These are phyloP conservation scores for Millerozyma acaciae DNA, from an alignment of 805 yeast genomes.

Conservation along the genomic window DNA sequence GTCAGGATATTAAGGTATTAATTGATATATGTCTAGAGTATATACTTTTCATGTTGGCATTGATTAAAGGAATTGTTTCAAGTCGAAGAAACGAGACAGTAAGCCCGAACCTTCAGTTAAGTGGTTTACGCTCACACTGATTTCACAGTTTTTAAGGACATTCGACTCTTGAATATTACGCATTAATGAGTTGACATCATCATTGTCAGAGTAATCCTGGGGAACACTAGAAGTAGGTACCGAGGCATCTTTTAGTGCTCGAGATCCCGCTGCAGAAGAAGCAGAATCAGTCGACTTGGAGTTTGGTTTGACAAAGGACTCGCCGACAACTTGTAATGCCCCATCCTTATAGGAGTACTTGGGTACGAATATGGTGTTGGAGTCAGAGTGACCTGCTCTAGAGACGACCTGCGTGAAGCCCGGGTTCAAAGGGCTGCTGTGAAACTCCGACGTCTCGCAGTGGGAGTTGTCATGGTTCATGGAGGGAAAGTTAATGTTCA, in stretches of 20 bases:
- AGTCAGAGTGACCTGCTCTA: neutral
- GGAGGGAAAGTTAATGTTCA: conserved; percentile 28
- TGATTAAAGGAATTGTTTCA: too few relatives aligned
- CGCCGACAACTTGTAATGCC: conserved; percentile 3
- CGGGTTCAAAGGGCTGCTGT: conserved; percentile 3
- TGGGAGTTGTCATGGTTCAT: conserved; percentile 19
- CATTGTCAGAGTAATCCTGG: conserved; percentile 9
- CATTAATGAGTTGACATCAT: conserved; percentile 6
- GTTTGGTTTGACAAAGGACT: conserved; percentile 3
- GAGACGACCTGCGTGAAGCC: conserved; percentile 2
- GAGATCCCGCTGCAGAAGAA: too few relatives aligned
- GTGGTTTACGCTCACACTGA: conserved; percentile 7
- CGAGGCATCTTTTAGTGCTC: too few relatives aligned
- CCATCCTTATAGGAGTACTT: conserved; percentile 4
- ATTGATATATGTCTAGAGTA: too few relatives aligned
- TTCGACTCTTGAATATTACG: conserved; percentile 6
- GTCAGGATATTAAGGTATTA: too few relatives aligned
- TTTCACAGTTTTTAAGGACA: conserved; percentile 8
- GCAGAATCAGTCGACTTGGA: too few relatives aligned
- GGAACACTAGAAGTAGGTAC: too few relatives aligned
- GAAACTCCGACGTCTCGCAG: conserved; percentile 15
- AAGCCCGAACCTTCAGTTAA: conserved; percentile 7
- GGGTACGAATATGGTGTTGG: conserved; percentile 4
- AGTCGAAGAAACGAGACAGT: conserved; percentile 4
- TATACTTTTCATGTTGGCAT: too few relatives aligned